phyloP scores from a whole-genome alignment of 805 yeast species.

The Ogataea henricii region DNA sequence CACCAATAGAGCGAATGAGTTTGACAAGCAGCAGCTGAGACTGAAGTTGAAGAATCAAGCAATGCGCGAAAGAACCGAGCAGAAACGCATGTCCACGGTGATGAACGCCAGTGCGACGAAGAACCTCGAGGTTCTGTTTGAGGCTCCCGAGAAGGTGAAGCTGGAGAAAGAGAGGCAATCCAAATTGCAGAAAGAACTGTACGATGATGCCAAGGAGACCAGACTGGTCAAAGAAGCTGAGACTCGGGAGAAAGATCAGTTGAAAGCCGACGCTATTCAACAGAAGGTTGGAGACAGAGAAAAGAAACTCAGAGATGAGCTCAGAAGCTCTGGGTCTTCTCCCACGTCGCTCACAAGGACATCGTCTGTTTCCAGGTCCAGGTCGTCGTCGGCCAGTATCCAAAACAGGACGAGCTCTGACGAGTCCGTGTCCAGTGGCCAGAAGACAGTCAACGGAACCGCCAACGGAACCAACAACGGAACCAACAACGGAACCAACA shows the following conservation, averaged over 20 bases:
- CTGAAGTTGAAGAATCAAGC: conserved; percentile 28
- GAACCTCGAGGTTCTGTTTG: conserved; percentile 27
- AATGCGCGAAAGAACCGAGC: conserved; percentile 22
- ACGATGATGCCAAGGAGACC: conserved; percentile 29
- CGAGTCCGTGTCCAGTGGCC: conserved; percentile 1
- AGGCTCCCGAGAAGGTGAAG: conserved; percentile 29
- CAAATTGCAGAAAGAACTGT: conserved; percentile 24
- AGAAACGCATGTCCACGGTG: conserved; percentile 12
- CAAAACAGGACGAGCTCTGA: conserved; percentile 1
- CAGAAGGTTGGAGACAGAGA: conserved; percentile 27
- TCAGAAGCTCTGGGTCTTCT: conserved; percentile 17
- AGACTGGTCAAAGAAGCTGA: conserved; percentile 26
- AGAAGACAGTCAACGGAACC: neutral
- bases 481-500: conserved; percentile 9
- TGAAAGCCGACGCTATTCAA: conserved; percentile 17
- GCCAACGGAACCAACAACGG: conserved; percentile 10
- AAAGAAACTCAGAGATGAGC: conserved; percentile 21
- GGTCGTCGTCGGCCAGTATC: conserved; percentile 19
- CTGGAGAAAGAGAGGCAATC: conserved; percentile 29
- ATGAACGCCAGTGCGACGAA: conserved; percentile 13
- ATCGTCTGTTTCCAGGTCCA: conserved; percentile 18
- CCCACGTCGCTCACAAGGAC: conserved; percentile 17
- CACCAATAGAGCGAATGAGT: conserved; percentile 43
- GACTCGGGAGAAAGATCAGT: conserved; percentile 16
- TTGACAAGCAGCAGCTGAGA: conserved; percentile 37